Conservation (phyloP, 176 grass and related monocot genomes). For the Raddia guianensis region DNA sequence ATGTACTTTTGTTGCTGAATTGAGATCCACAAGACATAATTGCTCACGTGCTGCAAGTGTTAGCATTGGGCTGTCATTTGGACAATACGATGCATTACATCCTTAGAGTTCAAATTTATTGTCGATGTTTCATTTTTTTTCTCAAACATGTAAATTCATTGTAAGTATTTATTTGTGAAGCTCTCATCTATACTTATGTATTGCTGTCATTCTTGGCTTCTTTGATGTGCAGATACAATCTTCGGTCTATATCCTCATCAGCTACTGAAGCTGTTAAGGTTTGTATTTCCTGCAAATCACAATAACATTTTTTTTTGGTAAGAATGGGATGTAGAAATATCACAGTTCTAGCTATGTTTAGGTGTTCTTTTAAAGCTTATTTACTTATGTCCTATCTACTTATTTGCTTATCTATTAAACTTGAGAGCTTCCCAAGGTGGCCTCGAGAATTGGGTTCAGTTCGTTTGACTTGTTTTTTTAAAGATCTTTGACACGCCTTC, state of each 20-base stretch:
- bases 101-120: conserved; percentile 16
- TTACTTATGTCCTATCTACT: not conserved
- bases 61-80: conserved; percentile 1
- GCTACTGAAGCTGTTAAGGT: conserved; percentile 97
- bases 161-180: conserved; percentile 8
- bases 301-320: conserved; percentile 31
- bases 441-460: no score
- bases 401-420: no score
- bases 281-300: conserved; percentile 25
- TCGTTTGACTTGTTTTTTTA: no score
- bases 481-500: no score
- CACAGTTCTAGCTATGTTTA: conserved; percentile 18
- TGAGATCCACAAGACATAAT: not conserved
- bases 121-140: conserved; percentile 21
- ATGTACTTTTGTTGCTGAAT: not conserved
- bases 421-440: no score
- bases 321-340: conserved; percentile 31
- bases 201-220: conserved; percentile 25
- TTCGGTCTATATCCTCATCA: conserved; percentile 88
- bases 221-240: conserved; percentile 74
- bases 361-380: not conserved
- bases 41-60: not conserved
- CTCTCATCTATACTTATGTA: not conserved
- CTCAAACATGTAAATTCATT: not conserved
- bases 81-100: conserved; percentile 21